phyloP scores from a whole-genome alignment of 345 rosid genomes.

The Gossypium anomalum region DNA sequence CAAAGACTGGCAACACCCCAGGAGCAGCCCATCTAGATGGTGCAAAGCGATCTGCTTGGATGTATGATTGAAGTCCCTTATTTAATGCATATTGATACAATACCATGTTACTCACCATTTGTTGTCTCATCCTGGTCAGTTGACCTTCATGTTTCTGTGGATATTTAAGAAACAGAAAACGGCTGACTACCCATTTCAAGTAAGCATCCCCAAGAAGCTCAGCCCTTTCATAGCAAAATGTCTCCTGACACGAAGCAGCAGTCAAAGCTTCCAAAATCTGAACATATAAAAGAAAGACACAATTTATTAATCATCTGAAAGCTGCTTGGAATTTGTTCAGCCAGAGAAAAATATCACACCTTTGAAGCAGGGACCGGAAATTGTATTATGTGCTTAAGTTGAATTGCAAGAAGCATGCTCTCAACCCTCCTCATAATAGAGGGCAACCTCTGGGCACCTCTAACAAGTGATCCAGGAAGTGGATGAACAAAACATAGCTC shows the following conservation, averaged over 20 bases:
- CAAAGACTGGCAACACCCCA: slow-evolving; percentile 91
- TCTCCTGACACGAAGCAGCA: slow-evolving; percentile 98
- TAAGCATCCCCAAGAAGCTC: slow-evolving; percentile 99
- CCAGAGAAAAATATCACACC: slow-evolving; percentile 32
- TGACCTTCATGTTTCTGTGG: slow-evolving; percentile 99
- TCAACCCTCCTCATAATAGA: slow-evolving; percentile 98
- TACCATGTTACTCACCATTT: slow-evolving; percentile 96
- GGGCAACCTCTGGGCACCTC: slow-evolving; percentile 97
- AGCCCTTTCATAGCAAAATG: slow-evolving; percentile 97
- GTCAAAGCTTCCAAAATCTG: slow-evolving; percentile 97
- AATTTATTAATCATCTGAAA: slow-evolving; percentile 9
- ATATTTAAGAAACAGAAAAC: slow-evolving; percentile 85
- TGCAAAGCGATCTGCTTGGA: slow-evolving; percentile 98
- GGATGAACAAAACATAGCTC: slow-evolving; percentile 92
- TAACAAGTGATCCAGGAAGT: slow-evolving; percentile 86
- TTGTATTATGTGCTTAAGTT: slow-evolving; percentile 65
- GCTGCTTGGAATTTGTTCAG: neutral
- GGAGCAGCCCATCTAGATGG: slow-evolving; percentile 99
- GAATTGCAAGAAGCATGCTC: slow-evolving; percentile 91
- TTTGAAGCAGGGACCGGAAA: slow-evolving; percentile 71
- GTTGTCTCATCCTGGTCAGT: slow-evolving; percentile 96
- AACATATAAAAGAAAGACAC: slow-evolving; percentile 5
- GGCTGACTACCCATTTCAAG: slow-evolving; percentile 97
- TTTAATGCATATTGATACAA: slow-evolving; percentile 74
- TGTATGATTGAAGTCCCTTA: slow-evolving; percentile 88